Evolutionary conservation across 331 rosid species (phyloP).

Genomic region (Erythrophleum ivorense): DNA sequence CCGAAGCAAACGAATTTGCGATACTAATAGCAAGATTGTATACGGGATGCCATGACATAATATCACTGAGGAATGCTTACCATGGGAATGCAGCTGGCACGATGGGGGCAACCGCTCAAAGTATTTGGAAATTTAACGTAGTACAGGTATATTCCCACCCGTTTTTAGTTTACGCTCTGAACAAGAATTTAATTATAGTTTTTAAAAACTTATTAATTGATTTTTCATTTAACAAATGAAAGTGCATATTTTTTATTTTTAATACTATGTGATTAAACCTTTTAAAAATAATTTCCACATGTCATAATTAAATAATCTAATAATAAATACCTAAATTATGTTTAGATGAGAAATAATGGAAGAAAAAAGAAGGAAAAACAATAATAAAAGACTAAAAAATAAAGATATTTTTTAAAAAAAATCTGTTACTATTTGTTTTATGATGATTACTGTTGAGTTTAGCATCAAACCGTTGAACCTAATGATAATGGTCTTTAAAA

Average conservation of each 20-base stretch:
- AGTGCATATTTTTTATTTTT: neutral
- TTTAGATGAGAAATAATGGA: neutral
- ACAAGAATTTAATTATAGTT: no score
- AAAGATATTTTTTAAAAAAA: no score
- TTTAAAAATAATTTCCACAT: neutral
- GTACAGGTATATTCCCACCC: constrained; percentile 58
- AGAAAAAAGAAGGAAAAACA: neutral
- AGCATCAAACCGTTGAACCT: no score
- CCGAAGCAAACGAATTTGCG: constrained; percentile 98
- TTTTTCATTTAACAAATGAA: neutral
- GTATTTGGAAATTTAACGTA: constrained; percentile 82
- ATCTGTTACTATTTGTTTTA: no score
- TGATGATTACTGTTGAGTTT: no score
- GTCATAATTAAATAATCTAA: neutral
- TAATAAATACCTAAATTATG: neutral
- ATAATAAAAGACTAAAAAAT: no score
- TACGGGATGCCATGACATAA: constrained; percentile 85
- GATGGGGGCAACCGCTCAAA: constrained; percentile 96
- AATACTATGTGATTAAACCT: no score
- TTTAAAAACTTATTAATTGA: no score
- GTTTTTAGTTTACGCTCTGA: no score
- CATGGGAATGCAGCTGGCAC: constrained; percentile 94
- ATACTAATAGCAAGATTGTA: constrained; percentile 76
- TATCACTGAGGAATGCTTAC: constrained; percentile 86
- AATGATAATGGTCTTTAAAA: no score